phyloP scores from a whole-genome alignment of 2,329 filamentous ascomycete species.

The Hirsutella rhossiliensis region DNA sequence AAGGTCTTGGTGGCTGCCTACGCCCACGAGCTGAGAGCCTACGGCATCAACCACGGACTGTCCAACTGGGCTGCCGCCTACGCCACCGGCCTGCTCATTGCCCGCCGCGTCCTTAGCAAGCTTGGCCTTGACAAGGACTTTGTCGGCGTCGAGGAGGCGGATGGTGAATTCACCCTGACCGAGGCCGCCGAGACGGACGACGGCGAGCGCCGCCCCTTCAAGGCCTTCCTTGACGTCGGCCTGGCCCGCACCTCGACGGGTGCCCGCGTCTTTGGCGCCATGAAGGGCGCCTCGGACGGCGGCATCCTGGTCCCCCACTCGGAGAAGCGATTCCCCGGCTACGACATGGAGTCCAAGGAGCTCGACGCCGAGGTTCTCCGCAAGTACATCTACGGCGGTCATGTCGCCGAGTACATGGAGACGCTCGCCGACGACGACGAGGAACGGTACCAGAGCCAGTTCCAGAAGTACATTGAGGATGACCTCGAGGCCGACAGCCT shows the following conservation, averaged over 20 bases:
- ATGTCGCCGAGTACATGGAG: slow-evolving; percentile 99
- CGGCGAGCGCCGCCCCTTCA: slow-evolving; percentile 95
- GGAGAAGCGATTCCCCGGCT: slow-evolving; percentile 99
- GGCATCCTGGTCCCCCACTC: slow-evolving; percentile 96
- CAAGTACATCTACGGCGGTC: slow-evolving; percentile 98
- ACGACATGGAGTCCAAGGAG: slow-evolving; percentile 95
- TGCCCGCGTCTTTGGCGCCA: slow-evolving; percentile 96
- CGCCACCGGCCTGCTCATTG: slow-evolving; percentile 89
- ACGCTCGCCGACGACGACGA: slow-evolving; percentile 97
- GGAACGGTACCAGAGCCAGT: slow-evolving; percentile 98
- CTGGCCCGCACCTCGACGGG: slow-evolving; percentile 94
- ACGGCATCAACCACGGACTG: slow-evolving; percentile 95
- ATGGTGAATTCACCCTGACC: slow-evolving; percentile 92
- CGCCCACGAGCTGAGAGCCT: slow-evolving; percentile 93
- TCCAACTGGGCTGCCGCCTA: slow-evolving; percentile 99
- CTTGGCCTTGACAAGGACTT: slow-evolving; percentile 90
- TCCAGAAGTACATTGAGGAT: slow-evolving; percentile 94
- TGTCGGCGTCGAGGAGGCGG: slow-evolving; percentile 88
- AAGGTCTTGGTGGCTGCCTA: slow-evolving; percentile 92
- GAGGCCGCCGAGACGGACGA: slow-evolving; percentile 87
- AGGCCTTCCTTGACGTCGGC: slow-evolving; percentile 97
- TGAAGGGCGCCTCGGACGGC: slow-evolving; percentile 99
- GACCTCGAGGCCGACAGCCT: slow-evolving; percentile 93
- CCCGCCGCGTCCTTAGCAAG: slow-evolving; percentile 94
- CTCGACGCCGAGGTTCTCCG: slow-evolving; percentile 92